Evolutionary conservation across 106 monocot genomes (phyloP).

Genomic region (Dactylorhiza incarnata): DNA sequence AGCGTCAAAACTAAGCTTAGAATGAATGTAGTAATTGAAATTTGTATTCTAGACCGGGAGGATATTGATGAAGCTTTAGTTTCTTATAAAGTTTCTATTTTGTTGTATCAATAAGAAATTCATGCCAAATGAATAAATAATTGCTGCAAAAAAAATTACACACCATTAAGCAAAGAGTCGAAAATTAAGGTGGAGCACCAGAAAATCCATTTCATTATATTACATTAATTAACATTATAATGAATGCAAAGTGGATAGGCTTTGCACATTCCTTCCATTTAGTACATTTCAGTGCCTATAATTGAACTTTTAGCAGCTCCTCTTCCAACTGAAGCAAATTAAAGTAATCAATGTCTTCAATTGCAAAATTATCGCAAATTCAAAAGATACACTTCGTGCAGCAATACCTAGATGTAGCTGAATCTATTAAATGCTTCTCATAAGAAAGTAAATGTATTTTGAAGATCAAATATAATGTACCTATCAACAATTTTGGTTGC

Average conservation of each 20-base stretch:
- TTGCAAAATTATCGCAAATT: not conserved
- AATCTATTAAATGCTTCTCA: not conserved
- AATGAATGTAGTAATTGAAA: not conserved
- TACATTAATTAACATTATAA: not conserved
- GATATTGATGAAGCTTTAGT: not conserved
- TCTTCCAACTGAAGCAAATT: not conserved
- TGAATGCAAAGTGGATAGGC: not conserved
- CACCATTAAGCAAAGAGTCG: not conserved
- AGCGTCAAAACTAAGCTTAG: not conserved
- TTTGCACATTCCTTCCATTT: not conserved
- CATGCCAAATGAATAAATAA: not conserved
- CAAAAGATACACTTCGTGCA: not conserved
- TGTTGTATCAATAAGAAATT: not conserved
- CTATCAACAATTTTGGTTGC: conserved; percentile 88
- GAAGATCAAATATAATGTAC: conserved; percentile 21
- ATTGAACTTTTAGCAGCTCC: not conserved
- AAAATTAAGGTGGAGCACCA: not conserved
- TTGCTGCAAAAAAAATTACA: not conserved
- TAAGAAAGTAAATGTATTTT: not conserved
- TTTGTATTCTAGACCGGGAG: not conserved
- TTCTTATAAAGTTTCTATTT: not conserved
- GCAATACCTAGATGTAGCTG: not conserved
- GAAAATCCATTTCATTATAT: not conserved
- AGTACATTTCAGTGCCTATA: not conserved
- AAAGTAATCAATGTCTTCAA: not conserved